Evolutionary conservation across 352 stramenopile genomes (phyloP).

Genomic region (Albugo laibachii): DNA sequence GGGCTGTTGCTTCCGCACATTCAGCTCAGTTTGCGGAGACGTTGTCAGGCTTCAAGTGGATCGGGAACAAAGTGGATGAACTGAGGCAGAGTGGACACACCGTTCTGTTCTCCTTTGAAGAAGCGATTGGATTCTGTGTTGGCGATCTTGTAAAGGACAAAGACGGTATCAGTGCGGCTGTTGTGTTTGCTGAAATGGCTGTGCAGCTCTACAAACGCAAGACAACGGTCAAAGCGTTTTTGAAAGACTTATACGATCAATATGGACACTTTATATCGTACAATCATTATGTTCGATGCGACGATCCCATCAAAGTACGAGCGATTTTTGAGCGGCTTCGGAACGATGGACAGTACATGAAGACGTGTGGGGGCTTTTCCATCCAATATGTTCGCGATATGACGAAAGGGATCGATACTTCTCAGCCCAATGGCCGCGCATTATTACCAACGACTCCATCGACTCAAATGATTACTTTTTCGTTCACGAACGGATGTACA

Average conservation of each 20-base stretch:
- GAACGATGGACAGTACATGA: constrained; percentile 78
- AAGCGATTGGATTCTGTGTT: constrained; percentile 97
- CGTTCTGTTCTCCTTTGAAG: constrained; percentile 95
- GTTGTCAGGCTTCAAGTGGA: constrained; percentile 98
- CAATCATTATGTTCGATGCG: constrained; percentile 95
- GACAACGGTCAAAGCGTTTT: constrained; percentile 42
- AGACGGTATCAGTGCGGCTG: constrained; percentile 89
- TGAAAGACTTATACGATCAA: constrained; percentile 79
- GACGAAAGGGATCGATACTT: constrained; percentile 75
- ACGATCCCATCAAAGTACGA: constrained; percentile 74
- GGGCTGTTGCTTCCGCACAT: constrained; percentile 78
- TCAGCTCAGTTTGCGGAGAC: constrained; percentile 94
- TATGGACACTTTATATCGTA: constrained; percentile 95
- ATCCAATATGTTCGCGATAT: constrained; percentile 76
- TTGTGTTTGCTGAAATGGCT: constrained; percentile 83
- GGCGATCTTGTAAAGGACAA: constrained; percentile 96
- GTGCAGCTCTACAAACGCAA: constrained; percentile 38
- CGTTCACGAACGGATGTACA: constrained; percentile 90
- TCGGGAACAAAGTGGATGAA: constrained; percentile 81
- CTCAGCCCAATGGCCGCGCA: constrained; percentile 73
- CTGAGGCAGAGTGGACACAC: constrained; percentile 72
- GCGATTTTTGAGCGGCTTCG: constrained; percentile 84
- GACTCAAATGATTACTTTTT: constrained; percentile 94
- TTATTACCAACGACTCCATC: constrained; percentile 83
- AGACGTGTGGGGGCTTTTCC: constrained; percentile 53